Percentiles rank a stretch among this genome's conserved stretches.
phyloP scores from a whole-genome alignment of 2,329 filamentous ascomycete species.

The Cladophialophora exuberans region DNA sequence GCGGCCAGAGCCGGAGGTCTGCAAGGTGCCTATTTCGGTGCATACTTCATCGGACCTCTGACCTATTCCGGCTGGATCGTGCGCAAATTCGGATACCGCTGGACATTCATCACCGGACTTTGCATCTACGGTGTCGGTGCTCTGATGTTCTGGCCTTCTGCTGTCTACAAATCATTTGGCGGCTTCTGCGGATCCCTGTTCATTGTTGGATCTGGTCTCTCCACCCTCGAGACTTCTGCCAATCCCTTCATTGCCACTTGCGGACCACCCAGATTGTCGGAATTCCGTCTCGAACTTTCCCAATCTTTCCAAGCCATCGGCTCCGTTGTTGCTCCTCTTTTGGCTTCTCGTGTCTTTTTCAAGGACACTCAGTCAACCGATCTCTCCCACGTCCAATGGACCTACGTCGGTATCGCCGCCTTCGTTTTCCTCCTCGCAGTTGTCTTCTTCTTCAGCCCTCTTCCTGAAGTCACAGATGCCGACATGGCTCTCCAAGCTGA shows the following conservation, averaged over 20 bases:
- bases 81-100: constrained; percentile 69
- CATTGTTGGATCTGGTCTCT: constrained; percentile 73
- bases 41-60: constrained; percentile 58
- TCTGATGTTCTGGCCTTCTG: constrained; percentile 83
- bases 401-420: constrained; percentile 76
- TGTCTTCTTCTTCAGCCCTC: constrained; percentile 68
- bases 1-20: constrained; percentile 64
- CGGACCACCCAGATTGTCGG: constrained; percentile 73
- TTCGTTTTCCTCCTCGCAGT: constrained; percentile 70
- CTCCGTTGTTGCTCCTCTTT: constrained; percentile 72
- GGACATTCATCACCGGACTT: constrained; percentile 76
- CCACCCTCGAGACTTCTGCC: constrained; percentile 75
- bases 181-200: constrained; percentile 72
- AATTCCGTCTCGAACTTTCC: constrained; percentile 76
- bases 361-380: constrained; percentile 62
- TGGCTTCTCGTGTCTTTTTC: constrained; percentile 70
- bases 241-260: constrained; percentile 78
- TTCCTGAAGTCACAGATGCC: constrained; percentile 73
- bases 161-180: constrained; percentile 71
- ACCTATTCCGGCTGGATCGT: constrained; percentile 64
- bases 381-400: constrained; percentile 73
- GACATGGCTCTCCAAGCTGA: constrained; percentile 65
- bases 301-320: constrained; percentile 79
- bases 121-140: constrained; percentile 71
- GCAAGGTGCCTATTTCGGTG: constrained; percentile 67